Evolutionary conservation across 192 early-diverging fungal species (phyloP).

Genomic region (Coemansia javaensis): DNA sequence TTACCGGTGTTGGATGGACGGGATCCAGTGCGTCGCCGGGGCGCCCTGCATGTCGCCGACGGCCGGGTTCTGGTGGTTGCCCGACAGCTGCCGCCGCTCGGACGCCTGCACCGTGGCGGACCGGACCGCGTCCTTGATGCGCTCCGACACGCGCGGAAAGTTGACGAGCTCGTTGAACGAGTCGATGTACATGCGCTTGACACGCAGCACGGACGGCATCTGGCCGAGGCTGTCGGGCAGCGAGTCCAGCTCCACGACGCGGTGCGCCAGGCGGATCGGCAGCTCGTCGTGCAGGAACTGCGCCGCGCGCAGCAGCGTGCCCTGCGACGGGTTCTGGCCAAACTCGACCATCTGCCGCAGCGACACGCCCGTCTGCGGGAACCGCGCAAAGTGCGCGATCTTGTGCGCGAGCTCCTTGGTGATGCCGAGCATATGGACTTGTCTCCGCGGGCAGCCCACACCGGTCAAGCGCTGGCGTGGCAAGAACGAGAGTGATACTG

Average conservation of each 20-base stretch:
- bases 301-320: constrained; percentile 66
- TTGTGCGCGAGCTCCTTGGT: constrained; percentile 61
- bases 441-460: neutral
- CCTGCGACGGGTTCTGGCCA: constrained; percentile 77
- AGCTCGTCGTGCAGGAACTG: constrained; percentile 87
- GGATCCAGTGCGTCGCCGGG: constrained; percentile 44
- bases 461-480: neutral
- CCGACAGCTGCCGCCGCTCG: constrained; percentile 30
- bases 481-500: neutral
- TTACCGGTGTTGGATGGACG: constrained; percentile 49
- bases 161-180: constrained; percentile 65
- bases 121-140: constrained; percentile 38
- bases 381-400: constrained; percentile 73
- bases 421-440: constrained; percentile 27
- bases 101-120: constrained; percentile 17
- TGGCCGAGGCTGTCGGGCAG: constrained; percentile 78
- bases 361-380: constrained; percentile 91
- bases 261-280: constrained; percentile 87
- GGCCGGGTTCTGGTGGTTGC: constrained; percentile 22
- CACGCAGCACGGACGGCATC: constrained; percentile 87
- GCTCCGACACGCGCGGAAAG: constrained; percentile 31
- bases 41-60: constrained; percentile 11
- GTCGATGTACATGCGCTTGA: constrained; percentile 94
- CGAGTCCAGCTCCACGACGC: constrained; percentile 91
- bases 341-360: constrained; percentile 95